Percentiles rank a stretch among this genome's conserved stretches.
These are phyloP conservation scores for Trapa bicornis DNA, from an alignment of 345 rosid species.

Conservation along the genomic window DNA sequence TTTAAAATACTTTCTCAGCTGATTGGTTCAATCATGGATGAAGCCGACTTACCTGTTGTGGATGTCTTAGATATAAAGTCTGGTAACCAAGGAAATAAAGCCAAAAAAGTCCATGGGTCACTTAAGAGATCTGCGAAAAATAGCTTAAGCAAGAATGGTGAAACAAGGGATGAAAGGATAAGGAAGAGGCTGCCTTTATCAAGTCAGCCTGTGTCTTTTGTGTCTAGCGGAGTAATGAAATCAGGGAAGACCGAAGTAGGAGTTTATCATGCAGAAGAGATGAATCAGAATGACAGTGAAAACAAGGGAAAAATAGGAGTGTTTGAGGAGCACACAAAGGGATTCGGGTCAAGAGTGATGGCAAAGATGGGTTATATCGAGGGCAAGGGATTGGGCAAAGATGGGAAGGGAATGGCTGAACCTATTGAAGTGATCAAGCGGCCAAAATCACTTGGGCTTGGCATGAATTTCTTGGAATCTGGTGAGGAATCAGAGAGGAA, in stretches of 20 bases:
- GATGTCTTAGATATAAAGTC: conserved; percentile 30
- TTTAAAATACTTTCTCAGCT: conserved; percentile 31
- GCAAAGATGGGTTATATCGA: conserved; percentile 79
- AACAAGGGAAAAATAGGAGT: conserved; percentile 40
- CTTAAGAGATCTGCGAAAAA: conserved; percentile 15
- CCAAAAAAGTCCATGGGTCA: conserved; percentile 18
- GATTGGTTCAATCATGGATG: conserved; percentile 56
- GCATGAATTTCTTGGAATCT: conserved; percentile 32
- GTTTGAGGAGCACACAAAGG: conserved; percentile 67
- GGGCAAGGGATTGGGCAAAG: conserved; percentile 83
- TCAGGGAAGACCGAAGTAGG: conserved; percentile 32
- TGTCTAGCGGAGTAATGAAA: conserved; percentile 53
- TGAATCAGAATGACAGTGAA: conserved; percentile 19
- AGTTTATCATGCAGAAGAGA: conserved; percentile 15
- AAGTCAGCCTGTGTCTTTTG: conserved; percentile 67
- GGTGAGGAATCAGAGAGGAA: conserved; percentile 16
- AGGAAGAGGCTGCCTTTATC: conserved; percentile 40
- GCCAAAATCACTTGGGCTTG: conserved; percentile 67
- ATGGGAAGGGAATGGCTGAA: conserved; percentile 60
- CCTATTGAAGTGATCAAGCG: conserved; percentile 71
- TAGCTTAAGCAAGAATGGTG: conserved; percentile 13
- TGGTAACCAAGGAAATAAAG: conserved; percentile 23
- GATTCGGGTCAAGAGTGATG: conserved; percentile 66
- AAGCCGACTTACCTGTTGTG: conserved; percentile 38
- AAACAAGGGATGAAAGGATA: conserved; percentile 24